These are phyloP conservation scores for Hibiscus trionum DNA, from an alignment of 345 rosid species.

Conservation along the genomic window DNA sequence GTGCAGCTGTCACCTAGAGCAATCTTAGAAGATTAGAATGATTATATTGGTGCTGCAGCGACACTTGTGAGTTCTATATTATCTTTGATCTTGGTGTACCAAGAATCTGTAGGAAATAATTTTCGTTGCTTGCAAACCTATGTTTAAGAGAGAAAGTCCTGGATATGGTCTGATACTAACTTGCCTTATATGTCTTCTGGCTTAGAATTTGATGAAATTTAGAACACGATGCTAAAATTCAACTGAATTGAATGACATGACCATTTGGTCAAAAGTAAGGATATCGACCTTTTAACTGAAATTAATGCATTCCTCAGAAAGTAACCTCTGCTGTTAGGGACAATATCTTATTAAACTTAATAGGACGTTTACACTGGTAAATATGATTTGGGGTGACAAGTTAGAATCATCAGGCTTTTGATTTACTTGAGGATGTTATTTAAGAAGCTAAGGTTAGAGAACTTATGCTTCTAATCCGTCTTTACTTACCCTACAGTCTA, in stretches of 20 bases:
- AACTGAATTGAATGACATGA: slow-evolving; percentile 1
- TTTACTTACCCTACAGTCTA: not conserved
- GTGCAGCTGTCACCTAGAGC: not conserved
- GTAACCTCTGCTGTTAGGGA: not conserved
- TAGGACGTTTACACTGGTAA: not conserved
- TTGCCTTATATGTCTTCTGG: not conserved
- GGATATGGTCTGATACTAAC: not conserved
- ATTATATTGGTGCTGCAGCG: not conserved
- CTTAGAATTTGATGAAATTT: not conserved
- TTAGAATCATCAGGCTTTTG: not conserved
- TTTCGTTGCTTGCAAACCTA: not conserved
- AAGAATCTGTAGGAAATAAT: not conserved
- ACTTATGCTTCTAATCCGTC: not conserved
- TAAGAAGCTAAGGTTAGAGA: not conserved
- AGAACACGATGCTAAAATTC: not conserved
- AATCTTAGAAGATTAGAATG: not conserved
- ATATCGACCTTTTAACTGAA: not conserved
- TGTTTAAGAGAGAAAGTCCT: not conserved
- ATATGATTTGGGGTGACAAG: slow-evolving; percentile 4
- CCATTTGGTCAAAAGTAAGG: slow-evolving; percentile 6
- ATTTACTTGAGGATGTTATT: not conserved
- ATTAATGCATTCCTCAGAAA: not conserved
- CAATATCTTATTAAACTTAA: not conserved
- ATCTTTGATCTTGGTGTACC: not conserved
- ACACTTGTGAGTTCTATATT: not conserved